Conservation (phyloP, 768 basidiomycete species). For the Hericium erinaceus region DNA sequence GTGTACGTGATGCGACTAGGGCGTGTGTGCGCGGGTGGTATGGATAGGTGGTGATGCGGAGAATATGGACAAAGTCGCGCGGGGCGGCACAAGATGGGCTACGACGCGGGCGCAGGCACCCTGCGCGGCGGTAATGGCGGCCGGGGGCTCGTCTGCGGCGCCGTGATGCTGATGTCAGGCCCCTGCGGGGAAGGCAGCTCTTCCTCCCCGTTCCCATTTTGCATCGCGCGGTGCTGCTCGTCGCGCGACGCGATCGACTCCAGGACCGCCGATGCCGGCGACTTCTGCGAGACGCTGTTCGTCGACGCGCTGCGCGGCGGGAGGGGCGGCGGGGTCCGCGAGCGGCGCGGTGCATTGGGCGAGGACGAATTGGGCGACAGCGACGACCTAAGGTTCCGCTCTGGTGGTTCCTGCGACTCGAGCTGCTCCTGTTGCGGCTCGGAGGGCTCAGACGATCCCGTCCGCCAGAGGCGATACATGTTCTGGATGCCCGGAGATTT, state of each 20-base stretch:
- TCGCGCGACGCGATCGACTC: conserved; percentile 43
- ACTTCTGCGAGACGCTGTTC: conserved; percentile 6
- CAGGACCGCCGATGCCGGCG: conserved; percentile 44
- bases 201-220: background rate
- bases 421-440: conserved; percentile 26
- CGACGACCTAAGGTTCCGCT: conserved; percentile 5
- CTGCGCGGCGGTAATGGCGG: conserved; percentile 19
- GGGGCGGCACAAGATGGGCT: background rate
- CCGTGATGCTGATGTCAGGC: background rate
- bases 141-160: conserved; percentile 2
- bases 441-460: background rate
- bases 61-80: background rate
- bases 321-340: conserved; percentile 15
- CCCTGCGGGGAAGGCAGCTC: background rate
- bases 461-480: background rate
- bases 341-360: conserved; percentile 14
- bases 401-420: conserved; percentile 49
- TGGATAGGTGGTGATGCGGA: background rate
- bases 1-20: background rate
- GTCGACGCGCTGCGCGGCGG: conserved; percentile 7
- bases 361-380: background rate
- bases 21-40: background rate
- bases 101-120: background rate
- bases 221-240: conserved; percentile 15
- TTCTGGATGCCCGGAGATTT: background rate